A percentile compares a stretch with the other conserved stretches of the same genome.
phyloP scores from a whole-genome alignment of 1,284 basidiomycete species.

The Golubevia sp. region DNA sequence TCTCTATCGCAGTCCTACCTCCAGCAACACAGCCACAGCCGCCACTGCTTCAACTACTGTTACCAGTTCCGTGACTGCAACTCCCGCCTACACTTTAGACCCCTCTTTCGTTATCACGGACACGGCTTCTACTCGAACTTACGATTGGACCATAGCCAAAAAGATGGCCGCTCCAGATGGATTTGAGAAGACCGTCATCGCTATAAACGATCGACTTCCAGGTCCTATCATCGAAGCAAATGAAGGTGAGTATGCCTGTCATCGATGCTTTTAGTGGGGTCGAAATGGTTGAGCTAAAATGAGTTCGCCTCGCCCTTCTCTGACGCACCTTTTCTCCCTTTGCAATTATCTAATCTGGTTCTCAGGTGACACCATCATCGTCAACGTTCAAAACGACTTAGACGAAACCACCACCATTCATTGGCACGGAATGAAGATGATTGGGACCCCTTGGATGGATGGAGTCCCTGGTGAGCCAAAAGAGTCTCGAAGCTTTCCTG shows the following conservation, averaged over 20 bases:
- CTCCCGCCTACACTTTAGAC: conserved; percentile 18
- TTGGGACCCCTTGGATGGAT: conserved; percentile 8
- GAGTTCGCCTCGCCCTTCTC: too few relatives aligned
- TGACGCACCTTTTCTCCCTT: too few relatives aligned
- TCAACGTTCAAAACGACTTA: conserved; percentile 41
- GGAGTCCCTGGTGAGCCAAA: neutral
- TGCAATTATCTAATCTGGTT: neutral
- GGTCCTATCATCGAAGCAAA: conserved; percentile 47
- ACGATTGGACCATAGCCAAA: conserved; percentile 31
- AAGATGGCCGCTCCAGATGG: conserved; percentile 37
- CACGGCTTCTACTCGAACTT: conserved; percentile 28
- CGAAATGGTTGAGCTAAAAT: too few relatives aligned
- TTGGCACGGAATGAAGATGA: conserved; percentile 55
- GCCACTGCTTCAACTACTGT: too few relatives aligned
- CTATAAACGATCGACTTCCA: conserved; percentile 46
- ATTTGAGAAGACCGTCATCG: conserved; percentile 31
- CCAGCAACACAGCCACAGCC: too few relatives aligned
- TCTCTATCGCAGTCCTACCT: too few relatives aligned
- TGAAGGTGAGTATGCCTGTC: conserved; percentile 18
- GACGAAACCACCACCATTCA: conserved; percentile 37
- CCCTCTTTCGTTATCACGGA: conserved; percentile 31
- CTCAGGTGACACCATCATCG: conserved; percentile 32
- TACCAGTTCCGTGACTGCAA: too few relatives aligned
- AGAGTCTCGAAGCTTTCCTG: neutral
- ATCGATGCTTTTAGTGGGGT: neutral